A percentile compares a stretch with the other conserved stretches of the same genome.
These are phyloP conservation scores for Tilletia caries DNA, from an alignment of 1,284 basidiomycete genomes.

Conservation along the genomic window DNA sequence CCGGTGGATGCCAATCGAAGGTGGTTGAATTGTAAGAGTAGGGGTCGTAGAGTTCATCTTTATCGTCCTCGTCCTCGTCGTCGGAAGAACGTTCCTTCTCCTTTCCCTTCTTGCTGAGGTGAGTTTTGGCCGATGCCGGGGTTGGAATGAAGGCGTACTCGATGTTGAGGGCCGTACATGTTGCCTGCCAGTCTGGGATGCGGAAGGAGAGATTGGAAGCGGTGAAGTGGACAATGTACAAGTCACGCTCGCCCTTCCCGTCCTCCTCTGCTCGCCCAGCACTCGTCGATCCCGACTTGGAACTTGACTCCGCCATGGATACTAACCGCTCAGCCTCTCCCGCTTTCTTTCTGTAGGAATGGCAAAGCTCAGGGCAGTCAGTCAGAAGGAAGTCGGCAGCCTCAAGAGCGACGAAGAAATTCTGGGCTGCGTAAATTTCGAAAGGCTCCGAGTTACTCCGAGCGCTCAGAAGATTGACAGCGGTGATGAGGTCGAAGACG, in stretches of 20 bases:
- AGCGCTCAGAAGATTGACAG: too few relatives aligned
- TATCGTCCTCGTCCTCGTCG: constrained; percentile 19
- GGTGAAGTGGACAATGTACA: constrained; percentile 47
- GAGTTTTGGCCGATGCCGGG: constrained; percentile 16
- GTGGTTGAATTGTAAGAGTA: constrained; percentile 2
- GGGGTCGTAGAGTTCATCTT: constrained; percentile 19
- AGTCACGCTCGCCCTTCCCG: constrained; percentile 11
- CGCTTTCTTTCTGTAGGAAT: too few relatives aligned
- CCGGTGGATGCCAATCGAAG: not conserved
- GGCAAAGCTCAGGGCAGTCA: too few relatives aligned
- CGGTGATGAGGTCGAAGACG: not conserved
- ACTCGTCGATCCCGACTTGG: too few relatives aligned
- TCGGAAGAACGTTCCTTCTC: too few relatives aligned
- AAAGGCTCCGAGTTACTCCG: not conserved
- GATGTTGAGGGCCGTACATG: constrained; percentile 35
- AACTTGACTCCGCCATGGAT: too few relatives aligned
- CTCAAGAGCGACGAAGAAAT: too few relatives aligned
- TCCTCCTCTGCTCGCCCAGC: not conserved
- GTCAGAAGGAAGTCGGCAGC: too few relatives aligned
- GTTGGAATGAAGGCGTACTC: constrained; percentile 41
- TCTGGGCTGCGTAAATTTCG: too few relatives aligned
- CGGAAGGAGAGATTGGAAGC: constrained; percentile 40
- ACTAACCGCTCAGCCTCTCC: too few relatives aligned
- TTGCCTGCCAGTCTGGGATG: constrained; percentile 42
- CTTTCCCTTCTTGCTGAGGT: too few relatives aligned